Conservation (phyloP, 768 basidiomycete species). For the Lactarius hatsudake region DNA sequence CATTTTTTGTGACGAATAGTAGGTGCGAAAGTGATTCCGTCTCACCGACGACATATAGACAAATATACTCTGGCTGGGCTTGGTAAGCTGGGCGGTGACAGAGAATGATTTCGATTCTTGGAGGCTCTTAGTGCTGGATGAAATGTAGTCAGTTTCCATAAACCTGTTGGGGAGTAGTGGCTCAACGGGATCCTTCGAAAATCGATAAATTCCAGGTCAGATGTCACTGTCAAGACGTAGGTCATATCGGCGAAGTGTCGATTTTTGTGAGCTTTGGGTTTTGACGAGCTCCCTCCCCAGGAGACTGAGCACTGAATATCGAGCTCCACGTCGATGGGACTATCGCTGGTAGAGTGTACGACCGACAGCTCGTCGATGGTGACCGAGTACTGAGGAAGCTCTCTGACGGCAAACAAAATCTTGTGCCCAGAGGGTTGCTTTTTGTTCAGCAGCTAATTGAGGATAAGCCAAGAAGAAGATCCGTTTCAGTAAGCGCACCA, state of each 20-base stretch:
- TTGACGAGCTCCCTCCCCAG: slow-evolving; percentile 32
- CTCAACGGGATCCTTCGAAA: slow-evolving; percentile 72
- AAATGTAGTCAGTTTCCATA: not conserved
- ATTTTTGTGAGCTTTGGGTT: slow-evolving; percentile 44
- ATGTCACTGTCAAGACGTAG: slow-evolving; percentile 68
- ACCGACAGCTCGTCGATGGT: slow-evolving; percentile 48
- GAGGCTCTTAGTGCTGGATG: slow-evolving; percentile 63
- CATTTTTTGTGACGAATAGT: slow-evolving; percentile 19
- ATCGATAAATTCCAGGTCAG: slow-evolving; percentile 72
- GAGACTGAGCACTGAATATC: slow-evolving; percentile 55
- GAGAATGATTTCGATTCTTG: slow-evolving; percentile 57
- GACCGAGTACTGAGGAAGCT: slow-evolving; percentile 65
- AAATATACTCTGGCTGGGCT: slow-evolving; percentile 59
- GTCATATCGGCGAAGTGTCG: slow-evolving; percentile 59
- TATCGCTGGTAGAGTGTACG: slow-evolving; percentile 41
- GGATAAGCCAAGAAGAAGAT: slow-evolving; percentile 2
- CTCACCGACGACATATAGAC: slow-evolving; percentile 46
- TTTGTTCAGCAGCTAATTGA: slow-evolving; percentile 23
- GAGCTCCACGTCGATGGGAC: slow-evolving; percentile 57
- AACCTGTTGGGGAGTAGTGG: not conserved
- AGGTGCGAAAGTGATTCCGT: slow-evolving; percentile 42
- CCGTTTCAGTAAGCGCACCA: slow-evolving; percentile 38
- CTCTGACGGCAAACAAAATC: slow-evolving; percentile 54
- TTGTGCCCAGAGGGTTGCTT: slow-evolving; percentile 48
- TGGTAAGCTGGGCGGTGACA: slow-evolving; percentile 57